Base-by-base conservation (phyloP, 495 filamentous ascomycete genomes). In the Penicillium coprophilum region DNA sequence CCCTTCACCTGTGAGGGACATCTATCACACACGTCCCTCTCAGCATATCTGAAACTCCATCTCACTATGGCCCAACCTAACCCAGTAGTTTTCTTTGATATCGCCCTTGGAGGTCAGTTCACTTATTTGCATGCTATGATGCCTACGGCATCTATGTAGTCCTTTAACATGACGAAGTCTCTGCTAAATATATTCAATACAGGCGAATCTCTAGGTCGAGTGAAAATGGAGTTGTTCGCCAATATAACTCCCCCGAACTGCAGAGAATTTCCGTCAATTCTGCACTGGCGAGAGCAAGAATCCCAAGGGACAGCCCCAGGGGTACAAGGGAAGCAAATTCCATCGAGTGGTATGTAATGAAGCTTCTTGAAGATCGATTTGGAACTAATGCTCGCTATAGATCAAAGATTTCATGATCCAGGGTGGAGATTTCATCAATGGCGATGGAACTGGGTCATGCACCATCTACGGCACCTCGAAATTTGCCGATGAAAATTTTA, bases 371-470 rank as follows among this genome's bases (percentile, higher is more conserved):
- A 39, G 32, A 11, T 20, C 24, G 20, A 31, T 9, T 3, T 38
- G 50, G 39, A 51, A 55, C 20, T 34, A 31, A 55, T 38, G 30
- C 28, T 7, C 48, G 0, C n/a, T 28, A 24, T 46, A 96, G 91
- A 96, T 97, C 76, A 91, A 89, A 75, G 88, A 92, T 61, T 97
- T 97, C 72, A 97, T 98, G 92, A 81, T 89, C 60, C 95, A 97
- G 76, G 95, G 95, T 32, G 94, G 95, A 48, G 95, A 98, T 72
- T 97, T 98, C 74, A 71, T 97, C 54, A 89, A 96, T 67, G 92
- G 93, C 39, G 88, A 97, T 69, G 95, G 95, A 12, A 96, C 88
- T 2, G 94, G 94, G 4, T 89, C 84, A 36, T 84, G 85, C n/a
- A 87, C 82, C 50, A 96, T 96, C 67, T 96, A 95, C 73, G 89